Evolutionary conservation across 202 grass and related monocot genomes (phyloP).

Genomic region (Musa balbisiana): DNA sequence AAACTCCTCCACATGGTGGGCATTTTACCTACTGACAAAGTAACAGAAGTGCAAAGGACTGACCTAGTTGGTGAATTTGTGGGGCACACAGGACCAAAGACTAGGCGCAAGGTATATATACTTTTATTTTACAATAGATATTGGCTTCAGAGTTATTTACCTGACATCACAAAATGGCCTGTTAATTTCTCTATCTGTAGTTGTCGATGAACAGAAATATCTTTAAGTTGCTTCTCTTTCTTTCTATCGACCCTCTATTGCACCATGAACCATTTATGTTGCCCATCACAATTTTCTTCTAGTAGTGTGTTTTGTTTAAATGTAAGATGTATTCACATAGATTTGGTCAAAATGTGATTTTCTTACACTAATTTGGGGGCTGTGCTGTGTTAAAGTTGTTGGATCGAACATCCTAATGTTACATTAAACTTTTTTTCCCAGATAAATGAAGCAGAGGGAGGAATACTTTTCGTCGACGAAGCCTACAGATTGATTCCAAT

Average conservation of each 20-base stretch:
- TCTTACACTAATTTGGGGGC: not conserved
- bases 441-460: constrained; percentile 87
- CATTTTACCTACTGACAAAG: constrained; percentile 80
- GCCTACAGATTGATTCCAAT: constrained; percentile 92
- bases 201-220: too few relatives aligned
- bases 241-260: too few relatives aligned
- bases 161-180: not conserved
- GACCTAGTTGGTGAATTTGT: constrained; percentile 99
- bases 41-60: constrained; percentile 94
- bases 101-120: constrained; percentile 68
- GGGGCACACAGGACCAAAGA: constrained; percentile 95
- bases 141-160: too few relatives aligned
- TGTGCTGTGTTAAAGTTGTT: not conserved
- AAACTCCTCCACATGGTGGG: constrained; percentile 83
- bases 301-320: not conserved
- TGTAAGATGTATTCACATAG: not conserved
- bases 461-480: constrained; percentile 92
- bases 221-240: not conserved
- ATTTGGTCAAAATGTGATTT: not conserved
- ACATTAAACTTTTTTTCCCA: constrained; percentile 16
- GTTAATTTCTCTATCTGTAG: not conserved
- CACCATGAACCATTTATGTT: not conserved
- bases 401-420: not conserved
- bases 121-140: not conserved
- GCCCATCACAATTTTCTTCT: not conserved